Evolutionary conservation across 2,329 filamentous ascomycete species (phyloP).

Genomic region (Sclerotinia subarctica): DNA sequence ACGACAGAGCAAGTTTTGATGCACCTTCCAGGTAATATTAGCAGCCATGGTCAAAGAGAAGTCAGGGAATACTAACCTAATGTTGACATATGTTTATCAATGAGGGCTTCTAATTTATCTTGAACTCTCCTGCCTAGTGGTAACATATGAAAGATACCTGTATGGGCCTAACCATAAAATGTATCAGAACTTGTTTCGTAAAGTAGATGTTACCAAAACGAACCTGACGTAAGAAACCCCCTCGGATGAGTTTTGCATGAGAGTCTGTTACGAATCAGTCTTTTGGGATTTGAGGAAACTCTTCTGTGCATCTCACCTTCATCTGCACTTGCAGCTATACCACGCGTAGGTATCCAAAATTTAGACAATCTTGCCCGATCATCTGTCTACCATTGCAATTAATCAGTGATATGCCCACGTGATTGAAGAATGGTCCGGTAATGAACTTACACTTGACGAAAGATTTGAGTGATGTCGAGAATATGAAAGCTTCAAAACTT

Average conservation of each 20-base stretch:
- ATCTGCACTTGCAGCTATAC: constrained; percentile 55
- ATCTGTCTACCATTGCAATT: constrained; percentile 48
- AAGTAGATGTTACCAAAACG: constrained; percentile 26
- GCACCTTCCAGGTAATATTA: constrained; percentile 51
- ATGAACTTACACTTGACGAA: constrained; percentile 1
- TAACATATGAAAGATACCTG: constrained; percentile 88
- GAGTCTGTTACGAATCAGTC: constrained; percentile 48
- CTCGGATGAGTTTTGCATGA: constrained; percentile 64
- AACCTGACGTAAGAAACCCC: constrained; percentile 72
- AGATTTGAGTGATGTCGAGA: not conserved
- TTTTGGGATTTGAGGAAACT: not conserved
- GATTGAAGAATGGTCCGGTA: not conserved
- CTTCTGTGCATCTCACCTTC: constrained; percentile 45
- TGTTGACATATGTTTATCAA: constrained; percentile 84
- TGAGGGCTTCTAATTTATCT: constrained; percentile 77
- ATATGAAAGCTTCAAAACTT: not conserved
- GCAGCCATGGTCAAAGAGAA: not conserved
- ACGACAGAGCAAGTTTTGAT: constrained; percentile 78
- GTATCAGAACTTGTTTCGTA: not conserved
- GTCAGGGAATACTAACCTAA: constrained; percentile 51
- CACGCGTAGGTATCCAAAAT: constrained; percentile 76
- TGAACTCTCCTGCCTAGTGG: constrained; percentile 85
- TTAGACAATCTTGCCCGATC: constrained; percentile 62
- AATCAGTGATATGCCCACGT: constrained; percentile 9
- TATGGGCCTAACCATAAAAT: constrained; percentile 61